A percentile compares a stretch with the other conserved stretches of the same genome.
Conservation (phyloP, 768 basidiomycete genomes). For the Pleurotus pulmonarius region DNA sequence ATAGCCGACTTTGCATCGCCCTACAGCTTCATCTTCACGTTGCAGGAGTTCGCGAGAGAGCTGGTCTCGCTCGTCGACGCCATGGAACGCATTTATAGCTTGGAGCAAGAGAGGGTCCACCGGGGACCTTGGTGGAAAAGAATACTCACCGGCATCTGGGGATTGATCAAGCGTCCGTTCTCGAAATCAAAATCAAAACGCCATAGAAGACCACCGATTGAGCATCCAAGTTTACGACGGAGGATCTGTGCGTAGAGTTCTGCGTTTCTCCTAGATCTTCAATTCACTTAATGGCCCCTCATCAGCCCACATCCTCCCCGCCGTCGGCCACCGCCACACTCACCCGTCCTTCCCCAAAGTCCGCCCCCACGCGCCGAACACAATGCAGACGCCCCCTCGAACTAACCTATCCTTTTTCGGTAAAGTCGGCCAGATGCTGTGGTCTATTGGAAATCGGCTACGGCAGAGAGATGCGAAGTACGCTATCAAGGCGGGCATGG, state of each 20-base stretch:
- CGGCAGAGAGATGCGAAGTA: conserved; percentile 79
- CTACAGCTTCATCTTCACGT: conserved; percentile 87
- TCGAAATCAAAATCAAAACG: background rate
- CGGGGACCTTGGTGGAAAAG: conserved; percentile 36
- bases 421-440: conserved; percentile 63
- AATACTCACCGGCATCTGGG: conserved; percentile 20
- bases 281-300: background rate
- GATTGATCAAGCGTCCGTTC: conserved; percentile 1
- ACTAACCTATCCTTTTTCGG: conserved; percentile 58
- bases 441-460: conserved; percentile 64
- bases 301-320: background rate
- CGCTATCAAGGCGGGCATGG: conserved; percentile 84
- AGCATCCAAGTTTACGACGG: conserved; percentile 16
- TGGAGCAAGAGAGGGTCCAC: conserved; percentile 47
- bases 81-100: conserved; percentile 72
- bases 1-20: background rate
- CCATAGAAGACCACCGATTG: background rate
- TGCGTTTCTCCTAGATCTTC: background rate
- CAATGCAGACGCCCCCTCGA: conserved; percentile 72
- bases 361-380: conserved; percentile 79
- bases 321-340: conserved; percentile 31
- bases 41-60: conserved; percentile 92
- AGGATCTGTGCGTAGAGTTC: conserved; percentile 39
- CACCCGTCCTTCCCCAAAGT: conserved; percentile 78
- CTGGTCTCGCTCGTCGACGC: conserved; percentile 78